Base-by-base conservation (phyloP, 306 rosid species). In the Vigna trinervia region DNA sequence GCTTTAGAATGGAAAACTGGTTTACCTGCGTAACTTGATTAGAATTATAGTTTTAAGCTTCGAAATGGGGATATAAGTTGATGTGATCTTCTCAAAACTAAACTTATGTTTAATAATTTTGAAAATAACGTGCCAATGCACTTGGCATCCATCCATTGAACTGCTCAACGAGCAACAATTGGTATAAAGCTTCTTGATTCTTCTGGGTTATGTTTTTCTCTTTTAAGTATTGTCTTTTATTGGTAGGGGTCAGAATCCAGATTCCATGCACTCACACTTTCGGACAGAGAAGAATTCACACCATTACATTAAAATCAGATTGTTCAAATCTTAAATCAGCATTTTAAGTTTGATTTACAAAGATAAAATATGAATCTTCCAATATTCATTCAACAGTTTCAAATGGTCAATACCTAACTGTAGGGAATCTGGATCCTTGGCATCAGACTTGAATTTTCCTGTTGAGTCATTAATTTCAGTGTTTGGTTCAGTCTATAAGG, bases 21-120 rank as follows among this genome's bases (percentile, higher is more conserved):
- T 50, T 38, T 72, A 65, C 66, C 70, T 74, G 56, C 74, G 46
- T 70, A 75, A 46, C 62, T 15, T 74, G 71, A 23, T 69, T 15
- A 52, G 12, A 34, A 36, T 38, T 50, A 39, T 39, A 23, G 14
- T 68, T 46, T 1, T 56, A 19, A 32, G 34, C 68, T 39, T 34
- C 9, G 28, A 48, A 71, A 58, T 70, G 45, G 75, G 71, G 22
- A 61, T 69, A 12, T 47, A 17, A 53, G 45, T 39, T 12, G 41
- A 15, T 61, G 12, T 61, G 73, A 62, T 14, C 17, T 47, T 74
- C 47, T 74, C 63, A 67, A 66, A 38, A 46, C 63, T 56, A 45
- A 28, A 58, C 48, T 46, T 26, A 11, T 12, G 26, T 32, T 64
- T 0, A 68, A 23, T 45, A 53, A 22, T 63, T 8, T n/a, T 14